phyloP scores from a whole-genome alignment of 495 filamentous ascomycete species.

The Xylaria palmicola region DNA sequence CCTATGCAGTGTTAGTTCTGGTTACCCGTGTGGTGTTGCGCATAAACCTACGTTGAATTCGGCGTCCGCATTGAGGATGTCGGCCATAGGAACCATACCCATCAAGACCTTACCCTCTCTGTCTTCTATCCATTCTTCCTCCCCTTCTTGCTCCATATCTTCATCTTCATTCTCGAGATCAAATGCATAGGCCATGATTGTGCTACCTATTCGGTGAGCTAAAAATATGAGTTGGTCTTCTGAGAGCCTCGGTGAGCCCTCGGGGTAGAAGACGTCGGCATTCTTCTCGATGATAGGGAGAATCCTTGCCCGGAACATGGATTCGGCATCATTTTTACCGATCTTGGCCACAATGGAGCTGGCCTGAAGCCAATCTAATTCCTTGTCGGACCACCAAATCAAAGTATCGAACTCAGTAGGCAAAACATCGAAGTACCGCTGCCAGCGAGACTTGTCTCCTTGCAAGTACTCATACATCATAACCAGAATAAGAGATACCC shows the following conservation, averaged over 20 bases:
- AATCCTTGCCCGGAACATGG: constrained; percentile 61
- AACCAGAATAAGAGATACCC: constrained; percentile 65
- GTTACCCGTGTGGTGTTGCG: neutral
- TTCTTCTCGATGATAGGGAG: constrained; percentile 53
- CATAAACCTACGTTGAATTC: constrained; percentile 58
- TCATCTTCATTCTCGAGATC: constrained; percentile 62
- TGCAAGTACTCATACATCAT: constrained; percentile 75
- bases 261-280: constrained; percentile 49
- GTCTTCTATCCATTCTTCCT: constrained; percentile 64
- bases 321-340: constrained; percentile 69
- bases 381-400: constrained; percentile 81
- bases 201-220: constrained; percentile 76
- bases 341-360: constrained; percentile 77
- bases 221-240: constrained; percentile 57
- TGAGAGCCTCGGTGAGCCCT: constrained; percentile 37
- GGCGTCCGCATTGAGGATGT: constrained; percentile 89
- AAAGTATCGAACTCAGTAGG: constrained; percentile 78
- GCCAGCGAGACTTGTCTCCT: constrained; percentile 66
- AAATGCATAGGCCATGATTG: constrained; percentile 95
- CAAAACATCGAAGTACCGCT: constrained; percentile 77
- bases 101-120: constrained; percentile 64
- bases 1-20: constrained; percentile 34
- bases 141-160: constrained; percentile 55
- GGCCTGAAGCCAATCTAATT: constrained; percentile 72
- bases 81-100: constrained; percentile 90